These are phyloP conservation scores for Aegilops bicornis DNA, from an alignment of 176 grass and related monocot species.

Conservation along the genomic window DNA sequence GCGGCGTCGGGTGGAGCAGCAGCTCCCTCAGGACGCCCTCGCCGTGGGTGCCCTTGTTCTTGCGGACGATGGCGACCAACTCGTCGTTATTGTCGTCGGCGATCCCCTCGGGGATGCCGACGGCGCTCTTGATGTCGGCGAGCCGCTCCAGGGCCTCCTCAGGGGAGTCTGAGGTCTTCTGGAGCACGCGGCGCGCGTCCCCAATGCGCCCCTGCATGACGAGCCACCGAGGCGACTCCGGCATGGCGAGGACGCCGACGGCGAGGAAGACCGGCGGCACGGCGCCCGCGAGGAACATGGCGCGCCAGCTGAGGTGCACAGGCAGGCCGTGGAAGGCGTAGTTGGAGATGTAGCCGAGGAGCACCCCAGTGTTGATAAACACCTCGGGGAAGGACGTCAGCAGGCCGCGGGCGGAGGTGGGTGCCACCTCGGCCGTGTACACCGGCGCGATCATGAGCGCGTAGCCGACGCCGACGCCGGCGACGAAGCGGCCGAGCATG, in stretches of 20 bases:
- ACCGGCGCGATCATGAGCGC: conserved; percentile 79
- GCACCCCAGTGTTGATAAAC: conserved; percentile 72
- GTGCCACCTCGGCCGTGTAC: conserved; percentile 80
- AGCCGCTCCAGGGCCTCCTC: conserved; percentile 59
- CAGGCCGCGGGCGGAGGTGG: conserved; percentile 69
- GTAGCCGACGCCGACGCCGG: conserved; percentile 90
- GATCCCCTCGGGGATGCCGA: conserved; percentile 50
- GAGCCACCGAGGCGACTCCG: conserved; percentile 92
- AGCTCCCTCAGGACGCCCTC: conserved; percentile 74
- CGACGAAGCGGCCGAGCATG: conserved; percentile 73
- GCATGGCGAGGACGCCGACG: conserved; percentile 66
- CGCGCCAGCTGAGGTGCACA: conserved; percentile 62
- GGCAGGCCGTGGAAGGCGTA: conserved; percentile 70
- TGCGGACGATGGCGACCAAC: background rate
- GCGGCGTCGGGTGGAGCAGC: conserved; percentile 52
- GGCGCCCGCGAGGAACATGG: conserved; percentile 72
- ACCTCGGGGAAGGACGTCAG: conserved; percentile 86
- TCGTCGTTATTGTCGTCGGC: conserved; percentile 5
- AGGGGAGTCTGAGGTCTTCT: conserved; percentile 45
- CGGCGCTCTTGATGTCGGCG: conserved; percentile 51
- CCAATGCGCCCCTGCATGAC: conserved; percentile 70
- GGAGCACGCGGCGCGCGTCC: conserved; percentile 58
- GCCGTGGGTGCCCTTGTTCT: conserved; percentile 23
- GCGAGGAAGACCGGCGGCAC: conserved; percentile 63
- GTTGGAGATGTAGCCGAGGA: conserved; percentile 90